Evolutionary conservation across 2,329 filamentous ascomycete species (phyloP).

Genomic region (Microdochium bolleyi): DNA sequence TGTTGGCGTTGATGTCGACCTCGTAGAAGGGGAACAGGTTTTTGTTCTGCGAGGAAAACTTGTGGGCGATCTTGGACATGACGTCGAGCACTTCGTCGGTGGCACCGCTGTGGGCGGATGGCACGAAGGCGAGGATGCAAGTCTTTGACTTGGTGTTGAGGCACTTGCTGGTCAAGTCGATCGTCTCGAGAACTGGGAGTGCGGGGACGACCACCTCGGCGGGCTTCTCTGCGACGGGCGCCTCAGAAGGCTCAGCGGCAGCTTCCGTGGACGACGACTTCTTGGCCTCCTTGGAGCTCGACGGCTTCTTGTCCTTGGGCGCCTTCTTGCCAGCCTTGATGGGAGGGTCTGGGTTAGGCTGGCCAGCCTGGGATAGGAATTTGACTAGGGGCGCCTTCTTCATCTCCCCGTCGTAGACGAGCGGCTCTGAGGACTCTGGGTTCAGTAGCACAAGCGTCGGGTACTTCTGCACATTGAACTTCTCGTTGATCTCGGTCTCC

Average conservation of each 20-base stretch:
- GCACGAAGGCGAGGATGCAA: slow-evolving; percentile 72
- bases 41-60: slow-evolving; percentile 58
- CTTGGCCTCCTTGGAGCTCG: slow-evolving; percentile 39
- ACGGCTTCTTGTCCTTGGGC: slow-evolving; percentile 18
- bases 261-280: slow-evolving; percentile 26
- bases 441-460: slow-evolving; percentile 77
- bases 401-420: slow-evolving; percentile 74
- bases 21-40: slow-evolving; percentile 79
- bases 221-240: slow-evolving; percentile 29
- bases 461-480: slow-evolving; percentile 70
- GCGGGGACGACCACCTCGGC: slow-evolving; percentile 47
- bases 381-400: slow-evolving; percentile 75
- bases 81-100: slow-evolving; percentile 51
- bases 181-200: slow-evolving; percentile 29
- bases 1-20: slow-evolving; percentile 51
- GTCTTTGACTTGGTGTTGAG: slow-evolving; percentile 69
- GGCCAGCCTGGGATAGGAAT: slow-evolving; percentile 72
- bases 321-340: slow-evolving; percentile 10
- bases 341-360: slow-evolving; percentile 66
- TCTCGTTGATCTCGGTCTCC: slow-evolving; percentile 61
- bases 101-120: slow-evolving; percentile 40
- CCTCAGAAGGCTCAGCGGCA: slow-evolving; percentile 28
- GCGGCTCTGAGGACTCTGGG: slow-evolving; percentile 56
- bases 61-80: slow-evolving; percentile 68
- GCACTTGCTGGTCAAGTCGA: slow-evolving; percentile 63